Evolutionary conservation across 75 land plant species (phyloP), one percentile per base, ranked within the genome.

Genomic region (Cupressus sempervirens): DNA sequence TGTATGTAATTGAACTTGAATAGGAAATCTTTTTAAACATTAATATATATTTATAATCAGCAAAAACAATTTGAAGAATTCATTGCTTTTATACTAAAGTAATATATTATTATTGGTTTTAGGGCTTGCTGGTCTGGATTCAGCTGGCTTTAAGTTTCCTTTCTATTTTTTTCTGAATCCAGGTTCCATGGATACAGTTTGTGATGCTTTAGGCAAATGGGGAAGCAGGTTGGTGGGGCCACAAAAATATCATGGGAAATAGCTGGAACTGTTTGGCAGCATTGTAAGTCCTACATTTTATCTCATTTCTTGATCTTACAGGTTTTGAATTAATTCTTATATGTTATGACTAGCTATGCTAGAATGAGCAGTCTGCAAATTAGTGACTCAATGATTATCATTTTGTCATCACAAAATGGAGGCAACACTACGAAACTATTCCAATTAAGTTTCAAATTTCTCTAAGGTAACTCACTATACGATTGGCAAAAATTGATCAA

Each of bases 211-310:
- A 0, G 91, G 89, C 41, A 89, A 88, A 85, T 94, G 94, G 96
- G 93, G 26, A 91, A 87, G 87, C 91, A 87, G 75, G 91, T 92
- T 8, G 90, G 89, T 11, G 94, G 91, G 62, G 88, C 92, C 2
- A 79, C 95, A 14, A 92, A 88, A 87, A 92, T 84, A 48, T 93
- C 96, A 12, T 94, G 94, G 82, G 93, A 87, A 80, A 82, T 93
- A 16, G 92, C 96, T 76, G 92, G 94, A 45, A 96, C 94, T 86
- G 92, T 93, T 11, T 96, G 98, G 98, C 94, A 92, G 83, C 98
- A 96, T 83, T 87, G 98, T 96, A 74, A 96, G 93, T 90, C 32
- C 52, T 12, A 72, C 12, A 72, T 72, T 72, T 32, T 32, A 72
- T 72, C 74, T 1, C 74, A 72, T 72, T 30, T 72, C 2, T 30